phyloP scores from a whole-genome alignment of 306 rosid species.

The Cicer arietinum region DNA sequence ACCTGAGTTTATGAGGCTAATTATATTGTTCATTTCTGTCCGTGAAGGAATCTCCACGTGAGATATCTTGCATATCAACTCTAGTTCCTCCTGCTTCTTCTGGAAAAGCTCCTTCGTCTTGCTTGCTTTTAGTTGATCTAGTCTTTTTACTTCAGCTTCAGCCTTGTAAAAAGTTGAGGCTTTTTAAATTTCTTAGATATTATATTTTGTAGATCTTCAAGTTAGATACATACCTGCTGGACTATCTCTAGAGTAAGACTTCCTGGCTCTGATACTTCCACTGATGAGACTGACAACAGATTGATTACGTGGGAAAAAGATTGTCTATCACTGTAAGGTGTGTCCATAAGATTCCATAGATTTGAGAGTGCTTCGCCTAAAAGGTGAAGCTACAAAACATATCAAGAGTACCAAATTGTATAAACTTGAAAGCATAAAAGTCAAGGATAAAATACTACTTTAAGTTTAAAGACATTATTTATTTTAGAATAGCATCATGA shows the following conservation, averaged over 20 bases:
- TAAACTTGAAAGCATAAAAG: slow-evolving; percentile 11
- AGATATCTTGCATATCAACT: slow-evolving; percentile 76
- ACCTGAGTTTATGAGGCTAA: slow-evolving; percentile 80
- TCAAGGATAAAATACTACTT: slow-evolving; percentile 18
- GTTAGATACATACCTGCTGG: slow-evolving; percentile 67
- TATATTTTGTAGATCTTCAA: slow-evolving; percentile 39
- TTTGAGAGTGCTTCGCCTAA: slow-evolving; percentile 82
- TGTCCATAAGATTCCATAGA: slow-evolving; percentile 93
- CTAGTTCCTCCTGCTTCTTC: slow-evolving; percentile 84
- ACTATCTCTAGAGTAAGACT: slow-evolving; percentile 74
- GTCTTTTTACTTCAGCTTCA: slow-evolving; percentile 88
- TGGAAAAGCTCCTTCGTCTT: slow-evolving; percentile 90
- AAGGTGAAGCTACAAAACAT: slow-evolving; percentile 75
- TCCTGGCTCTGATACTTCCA: slow-evolving; percentile 78
- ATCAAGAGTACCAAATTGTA: slow-evolving; percentile 21
- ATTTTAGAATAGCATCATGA: slow-evolving; percentile 10
- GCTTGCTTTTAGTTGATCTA: slow-evolving; percentile 94
- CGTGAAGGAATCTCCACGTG: slow-evolving; percentile 84
- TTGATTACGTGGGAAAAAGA: slow-evolving; percentile 70
- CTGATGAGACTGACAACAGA: slow-evolving; percentile 65
- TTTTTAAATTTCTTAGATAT: slow-evolving; percentile 29
- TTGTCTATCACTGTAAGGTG: slow-evolving; percentile 66
- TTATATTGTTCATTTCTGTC: slow-evolving; percentile 72
- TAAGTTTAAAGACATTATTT: slow-evolving; percentile 34
- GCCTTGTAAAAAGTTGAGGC: slow-evolving; percentile 57